Conservation (phyloP, 495 filamentous ascomycete genomes). For the Pseudomonodictys pantanalensis region DNA sequence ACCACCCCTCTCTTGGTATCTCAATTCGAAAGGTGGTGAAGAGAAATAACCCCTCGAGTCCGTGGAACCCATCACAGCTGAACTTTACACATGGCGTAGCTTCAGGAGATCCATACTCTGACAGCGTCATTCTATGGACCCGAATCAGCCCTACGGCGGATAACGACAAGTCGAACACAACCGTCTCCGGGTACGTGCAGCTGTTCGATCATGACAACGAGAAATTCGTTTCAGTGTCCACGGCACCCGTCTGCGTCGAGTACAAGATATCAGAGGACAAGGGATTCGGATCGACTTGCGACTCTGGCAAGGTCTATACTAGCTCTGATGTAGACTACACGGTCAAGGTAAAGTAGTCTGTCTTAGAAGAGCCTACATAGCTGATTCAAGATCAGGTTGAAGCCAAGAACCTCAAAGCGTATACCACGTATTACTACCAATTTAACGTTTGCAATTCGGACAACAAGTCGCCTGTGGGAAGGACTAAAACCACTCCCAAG, state of each 20-base stretch:
- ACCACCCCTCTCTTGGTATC: constrained; percentile 57
- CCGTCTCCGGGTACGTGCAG: constrained; percentile 53
- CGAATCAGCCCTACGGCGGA: constrained; percentile 55
- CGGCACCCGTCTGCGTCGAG: constrained; percentile 58
- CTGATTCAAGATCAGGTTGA: constrained; percentile 48
- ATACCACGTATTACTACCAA: constrained; percentile 54
- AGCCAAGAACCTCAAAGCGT: constrained; percentile 56
- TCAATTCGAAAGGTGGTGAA: constrained; percentile 51
- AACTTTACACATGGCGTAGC: constrained; percentile 69
- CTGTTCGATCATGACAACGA: constrained; percentile 58
- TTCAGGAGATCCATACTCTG: constrained; percentile 64
- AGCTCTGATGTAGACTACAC: constrained; percentile 68
- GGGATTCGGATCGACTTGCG: constrained; percentile 36
- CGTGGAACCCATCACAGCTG: constrained; percentile 47
- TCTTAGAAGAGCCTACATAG: background rate
- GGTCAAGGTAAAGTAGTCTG: constrained; percentile 52
- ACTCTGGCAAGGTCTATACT: constrained; percentile 56
- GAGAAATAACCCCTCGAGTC: constrained; percentile 42
- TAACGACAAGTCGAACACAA: constrained; percentile 55
- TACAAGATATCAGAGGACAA: constrained; percentile 50
- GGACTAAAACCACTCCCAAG: constrained; percentile 42
- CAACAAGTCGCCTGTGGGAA: constrained; percentile 40
- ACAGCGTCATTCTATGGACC: constrained; percentile 67
- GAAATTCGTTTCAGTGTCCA: constrained; percentile 51
- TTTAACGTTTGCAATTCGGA: constrained; percentile 43